These are phyloP conservation scores for Epichloe festucae DNA, from an alignment of 2,329 filamentous ascomycete species.

Conservation along the genomic window DNA sequence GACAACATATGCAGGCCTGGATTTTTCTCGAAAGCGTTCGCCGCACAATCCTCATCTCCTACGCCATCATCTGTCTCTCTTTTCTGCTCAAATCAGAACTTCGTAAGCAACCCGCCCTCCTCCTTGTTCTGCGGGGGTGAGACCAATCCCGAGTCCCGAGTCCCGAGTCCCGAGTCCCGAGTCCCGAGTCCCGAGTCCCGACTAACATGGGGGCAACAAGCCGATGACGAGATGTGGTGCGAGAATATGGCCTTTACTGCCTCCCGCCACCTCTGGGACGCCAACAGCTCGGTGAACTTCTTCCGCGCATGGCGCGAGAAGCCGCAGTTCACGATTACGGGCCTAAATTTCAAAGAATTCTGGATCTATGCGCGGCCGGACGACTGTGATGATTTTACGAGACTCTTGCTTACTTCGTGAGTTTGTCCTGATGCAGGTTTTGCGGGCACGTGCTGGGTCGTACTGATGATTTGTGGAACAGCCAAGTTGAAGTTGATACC, in stretches of 20 bases:
- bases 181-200: too few species aligned
- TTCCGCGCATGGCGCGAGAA: slow-evolving; percentile 31
- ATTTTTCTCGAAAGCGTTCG: slow-evolving; percentile 29
- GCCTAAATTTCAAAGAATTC: slow-evolving; percentile 23
- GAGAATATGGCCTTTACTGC: slow-evolving; percentile 19
- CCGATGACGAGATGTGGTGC: slow-evolving; percentile 5
- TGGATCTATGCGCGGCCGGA: slow-evolving; percentile 23
- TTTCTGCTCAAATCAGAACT: slow-evolving; percentile 20
- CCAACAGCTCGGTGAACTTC: slow-evolving; percentile 27
- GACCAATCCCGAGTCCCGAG: too few species aligned
- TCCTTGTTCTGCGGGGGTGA: neutral
- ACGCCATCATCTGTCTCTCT: slow-evolving; percentile 20
- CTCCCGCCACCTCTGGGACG: slow-evolving; percentile 31
- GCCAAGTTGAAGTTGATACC: slow-evolving; percentile 22
- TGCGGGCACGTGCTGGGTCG: neutral
- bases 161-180: too few species aligned
- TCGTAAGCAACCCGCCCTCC: slow-evolving; percentile 11
- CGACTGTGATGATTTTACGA: slow-evolving; percentile 28
- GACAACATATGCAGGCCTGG: slow-evolving; percentile 20
- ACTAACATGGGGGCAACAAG: slow-evolving; percentile 2
- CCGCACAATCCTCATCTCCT: slow-evolving; percentile 23
- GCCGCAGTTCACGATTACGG: slow-evolving; percentile 23
- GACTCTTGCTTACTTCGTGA: slow-evolving; percentile 24
- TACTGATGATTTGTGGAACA: slow-evolving; percentile 4
- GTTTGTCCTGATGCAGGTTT: slow-evolving; percentile 8